Evolutionary conservation across 176 grass and related monocot species (phyloP), one percentile per base, ranked within the genome.

Genomic region (Lolium rigidum): DNA sequence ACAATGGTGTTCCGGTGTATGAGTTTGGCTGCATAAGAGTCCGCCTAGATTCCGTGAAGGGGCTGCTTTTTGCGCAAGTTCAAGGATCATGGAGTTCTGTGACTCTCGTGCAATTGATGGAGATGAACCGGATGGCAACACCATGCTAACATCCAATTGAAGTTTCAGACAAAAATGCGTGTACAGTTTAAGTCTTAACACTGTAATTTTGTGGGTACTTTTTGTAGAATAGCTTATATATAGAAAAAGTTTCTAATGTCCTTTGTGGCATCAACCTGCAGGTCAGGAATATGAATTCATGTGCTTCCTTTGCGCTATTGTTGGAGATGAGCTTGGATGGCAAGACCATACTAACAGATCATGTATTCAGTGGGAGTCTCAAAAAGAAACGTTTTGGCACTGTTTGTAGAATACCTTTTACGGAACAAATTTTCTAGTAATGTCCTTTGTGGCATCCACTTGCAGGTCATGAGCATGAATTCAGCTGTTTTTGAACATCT

Each of bases 31-130:
- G 65, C 0, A 50, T 98, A 10, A 93, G 91, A 80, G 50, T 95
- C 85, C 93, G 91, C 81, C 72, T 95, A 59, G 93, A 95, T 63
- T 98, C 95, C 13, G 76, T 87, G 68, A 98, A 94, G 85, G 79
- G 84, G 76, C 58, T 93, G 37, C 79, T 97, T 0, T 97, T 91
- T 80, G 95, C 95, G 3, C 92, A 94, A 80, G 61, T 82, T 56
- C 86, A 94, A 65, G 89, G 93, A 28, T 86, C 85, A 70, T 98
- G 95, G 95, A 90, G 54, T 84, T 88, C 84, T 77, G 95, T 92
- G 2, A 91, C 86, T 56, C 84, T 94, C 41, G 87, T 78, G 13
- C 86, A 94, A n/a, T 87, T 97, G 80, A 87, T 97, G 86, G 90
- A 97, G 52, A 92, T 92, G 83, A 93, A 97, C 79, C 44, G 82